Base-by-base conservation (phyloP, 352 stramenopile genomes). In the Globisporangium polare region DNA sequence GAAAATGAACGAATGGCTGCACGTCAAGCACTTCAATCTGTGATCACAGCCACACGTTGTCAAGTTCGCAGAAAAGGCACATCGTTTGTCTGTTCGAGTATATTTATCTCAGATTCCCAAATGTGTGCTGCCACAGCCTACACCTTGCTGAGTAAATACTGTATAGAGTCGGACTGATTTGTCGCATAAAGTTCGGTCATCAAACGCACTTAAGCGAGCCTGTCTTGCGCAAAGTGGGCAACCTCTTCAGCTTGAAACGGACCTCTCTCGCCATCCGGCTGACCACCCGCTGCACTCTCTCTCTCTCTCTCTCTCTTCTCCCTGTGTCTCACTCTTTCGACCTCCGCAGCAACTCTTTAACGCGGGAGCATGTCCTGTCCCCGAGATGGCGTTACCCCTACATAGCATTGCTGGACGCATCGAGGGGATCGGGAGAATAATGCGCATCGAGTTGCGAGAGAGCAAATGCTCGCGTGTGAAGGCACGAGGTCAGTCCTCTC, bases 21-120 rank as follows among this genome's bases (percentile, higher is more conserved):
- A 33, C 27, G 5, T 31, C 20, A n/a, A n/a, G n/a, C 20, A 29
- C 10, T 13, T 20, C 47, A 39, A 54, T 54, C 49, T 54, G 49
- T 39, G 27, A 54, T 54, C 49, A 55, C 50, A 55, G 50, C 50
- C 50, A 55, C 26, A 55, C 50, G 10, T 55, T 55, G n/a, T 26
- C 20, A 24, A 3, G 27, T 42, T 20, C 27, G 18, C 41, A 46
- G 41, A 46, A 46, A 46, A 46, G 7, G 6, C 5, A 26, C 50
- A n/a, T 3, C 24, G 3, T 3, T 7, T 42, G 0, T 3, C 24
- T 20, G 31, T 5, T 55, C 42, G 42, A 55, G 50, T 55, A 13
- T 9, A 18, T 18, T 39, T 17, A 50, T 50, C 7, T 50, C 43
- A 50, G 43, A 50, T 50, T 3, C 12, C 12, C 1, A 3, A 5